These are phyloP conservation scores for Tetrapisispora phaffii DNA, from an alignment of 805 yeast species.

Conservation along the genomic window DNA sequence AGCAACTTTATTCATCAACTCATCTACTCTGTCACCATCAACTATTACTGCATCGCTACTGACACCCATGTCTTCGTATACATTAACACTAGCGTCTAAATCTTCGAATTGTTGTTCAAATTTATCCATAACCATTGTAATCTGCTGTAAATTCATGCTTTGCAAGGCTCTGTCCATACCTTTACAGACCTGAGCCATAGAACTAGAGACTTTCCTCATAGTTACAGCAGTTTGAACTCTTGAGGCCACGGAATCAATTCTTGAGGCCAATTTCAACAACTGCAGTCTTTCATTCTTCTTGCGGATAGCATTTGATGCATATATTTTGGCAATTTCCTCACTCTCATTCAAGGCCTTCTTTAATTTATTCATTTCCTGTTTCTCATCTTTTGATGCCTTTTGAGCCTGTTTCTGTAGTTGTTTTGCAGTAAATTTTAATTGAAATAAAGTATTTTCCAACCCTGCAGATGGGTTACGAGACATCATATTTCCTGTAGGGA, in stretches of 20 bases:
- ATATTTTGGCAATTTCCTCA: constrained; percentile 83
- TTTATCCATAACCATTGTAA: constrained; percentile 92
- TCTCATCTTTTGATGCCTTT: constrained; percentile 84
- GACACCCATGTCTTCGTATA: constrained; percentile 83
- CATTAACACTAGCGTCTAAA: constrained; percentile 84
- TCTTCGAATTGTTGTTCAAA: constrained; percentile 95
- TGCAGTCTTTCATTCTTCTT: constrained; percentile 81
- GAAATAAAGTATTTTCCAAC: constrained; percentile 29
- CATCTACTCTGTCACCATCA: constrained; percentile 92
- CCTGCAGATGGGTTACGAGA: constrained; percentile 26
- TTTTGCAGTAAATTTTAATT: constrained; percentile 74
- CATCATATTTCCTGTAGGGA: constrained; percentile 9
- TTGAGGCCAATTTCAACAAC: constrained; percentile 67
- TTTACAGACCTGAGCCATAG: constrained; percentile 83
- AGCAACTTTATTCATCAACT: constrained; percentile 82
- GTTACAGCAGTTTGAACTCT: constrained; percentile 97
- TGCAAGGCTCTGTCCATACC: constrained; percentile 97
- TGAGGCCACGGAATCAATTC: constrained; percentile 93
- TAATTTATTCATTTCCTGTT: constrained; percentile 74
- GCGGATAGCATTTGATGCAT: constrained; percentile 93
- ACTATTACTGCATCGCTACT: constrained; percentile 81
- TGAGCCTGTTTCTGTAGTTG: constrained; percentile 83
- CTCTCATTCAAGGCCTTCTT: constrained; percentile 46
- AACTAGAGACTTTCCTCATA: constrained; percentile 89
- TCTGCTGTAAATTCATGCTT: constrained; percentile 88